Evolutionary conservation across 306 rosid species (phyloP), one percentile per base, ranked within the genome.

Genomic region (Dalbergia cochinchinensis): DNA sequence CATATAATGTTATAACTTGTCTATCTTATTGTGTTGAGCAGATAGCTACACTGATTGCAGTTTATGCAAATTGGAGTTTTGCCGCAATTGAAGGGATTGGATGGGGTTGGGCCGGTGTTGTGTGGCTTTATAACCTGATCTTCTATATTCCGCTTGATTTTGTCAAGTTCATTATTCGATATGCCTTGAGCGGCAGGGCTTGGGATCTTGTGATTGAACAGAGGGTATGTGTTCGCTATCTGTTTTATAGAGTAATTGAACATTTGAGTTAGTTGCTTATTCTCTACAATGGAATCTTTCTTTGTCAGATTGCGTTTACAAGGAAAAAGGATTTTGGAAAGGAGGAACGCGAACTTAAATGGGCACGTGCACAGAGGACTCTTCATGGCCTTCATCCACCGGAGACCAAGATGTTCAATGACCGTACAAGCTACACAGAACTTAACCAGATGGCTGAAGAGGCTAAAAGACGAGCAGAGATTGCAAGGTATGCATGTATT

Each of bases 71-170:
- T 79, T 91, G 97, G 97, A 84, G 90, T 81, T 93, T 91, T 58
- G 88, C 98, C 1, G 93, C 93, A 11, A 86, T 93, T 45, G 86
- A 86, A 82, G 98, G 98, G 78, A 80, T 88, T 63, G 98, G 98
- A 34, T 93, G 98, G 97, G 93, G 98, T 48, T 93, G 97, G 98
- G 97, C 98, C 54, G 98, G 98, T 67, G 86, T 90, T 20, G 81
- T 93, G 57, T 93, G 98, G 98, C 90, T 93, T 12, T 93, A 93
- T 68, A 93, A 93, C 80, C 85, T 93, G 71, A 37, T 91, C 76
- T 93, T 87, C 73, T 93, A 87, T 74, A 57, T 93, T 71, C 97
- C 98, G 10, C 98, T 93, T 44, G 98, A 93, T 75, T 72, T 90
- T 0, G 85, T 91, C 87, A 91, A 91, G 83, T 90, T 91, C 86